These are phyloP conservation scores for Echinosophora koreensis DNA, from an alignment of 306 rosid species.

Conservation along the genomic window DNA sequence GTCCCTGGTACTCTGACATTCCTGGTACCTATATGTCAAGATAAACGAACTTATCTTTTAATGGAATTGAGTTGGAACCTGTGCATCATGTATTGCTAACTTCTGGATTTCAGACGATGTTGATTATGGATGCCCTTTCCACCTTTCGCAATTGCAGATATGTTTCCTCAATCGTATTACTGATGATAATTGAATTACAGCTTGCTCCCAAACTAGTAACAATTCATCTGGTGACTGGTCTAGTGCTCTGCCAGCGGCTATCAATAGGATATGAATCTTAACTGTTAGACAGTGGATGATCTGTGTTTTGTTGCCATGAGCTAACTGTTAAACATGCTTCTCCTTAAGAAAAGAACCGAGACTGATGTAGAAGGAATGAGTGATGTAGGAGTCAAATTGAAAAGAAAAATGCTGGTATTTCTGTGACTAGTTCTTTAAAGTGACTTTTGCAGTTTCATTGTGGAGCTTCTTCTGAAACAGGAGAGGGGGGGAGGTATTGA, in stretches of 20 bases:
- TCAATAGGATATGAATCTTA: not conserved
- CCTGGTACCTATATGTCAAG: constrained; percentile 27
- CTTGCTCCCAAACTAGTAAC: constrained; percentile 4
- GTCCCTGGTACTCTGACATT: not conserved
- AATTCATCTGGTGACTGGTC: not conserved
- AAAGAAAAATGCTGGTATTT: not conserved
- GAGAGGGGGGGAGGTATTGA: too few relatives aligned
- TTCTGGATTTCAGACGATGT: constrained; percentile 12
- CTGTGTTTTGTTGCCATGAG: not conserved
- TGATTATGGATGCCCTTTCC: constrained; percentile 18
- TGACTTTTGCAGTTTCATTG: not conserved
- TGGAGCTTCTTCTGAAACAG: not conserved
- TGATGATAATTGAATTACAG: not conserved
- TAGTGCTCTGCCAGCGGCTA: not conserved
- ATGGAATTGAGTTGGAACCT: constrained; percentile 27
- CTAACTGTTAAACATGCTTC: not conserved
- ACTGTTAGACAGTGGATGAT: not conserved
- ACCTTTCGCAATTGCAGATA: not conserved
- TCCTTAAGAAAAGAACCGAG: not conserved
- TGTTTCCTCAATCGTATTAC: not conserved
- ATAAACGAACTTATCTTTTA: constrained; percentile 23
- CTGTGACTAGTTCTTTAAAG: not conserved
- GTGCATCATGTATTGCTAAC: not conserved
- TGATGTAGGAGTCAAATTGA: constrained; percentile 18
- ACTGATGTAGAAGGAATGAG: not conserved